Conservation (phyloP, 139 green algal genomes). For the Coelastrella sp. region DNA sequence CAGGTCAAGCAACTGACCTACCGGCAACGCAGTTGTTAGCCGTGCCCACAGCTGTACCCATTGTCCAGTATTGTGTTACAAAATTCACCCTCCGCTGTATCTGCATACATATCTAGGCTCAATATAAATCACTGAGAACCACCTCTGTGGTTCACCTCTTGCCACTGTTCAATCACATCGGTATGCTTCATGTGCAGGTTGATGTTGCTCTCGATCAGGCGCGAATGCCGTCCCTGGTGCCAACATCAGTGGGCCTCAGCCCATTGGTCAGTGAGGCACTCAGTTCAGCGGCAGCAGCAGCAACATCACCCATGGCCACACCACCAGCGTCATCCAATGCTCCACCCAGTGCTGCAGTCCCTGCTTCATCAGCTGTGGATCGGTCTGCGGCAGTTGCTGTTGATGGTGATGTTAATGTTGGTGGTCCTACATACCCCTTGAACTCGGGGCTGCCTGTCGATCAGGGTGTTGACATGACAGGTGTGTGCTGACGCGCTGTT, state of each 20-base stretch:
- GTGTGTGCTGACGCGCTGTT: neutral
- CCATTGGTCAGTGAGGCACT: slow-evolving; percentile 23
- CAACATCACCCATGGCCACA: neutral
- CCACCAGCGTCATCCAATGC: too few relatives aligned
- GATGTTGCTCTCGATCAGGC: slow-evolving; percentile 46
- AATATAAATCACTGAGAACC: too few relatives aligned
- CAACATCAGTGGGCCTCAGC: slow-evolving; percentile 16
- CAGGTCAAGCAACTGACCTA: too few relatives aligned
- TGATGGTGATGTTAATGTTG: neutral
- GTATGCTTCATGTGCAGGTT: too few relatives aligned
- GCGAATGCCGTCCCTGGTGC: slow-evolving; percentile 38
- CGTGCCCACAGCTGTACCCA: too few relatives aligned
- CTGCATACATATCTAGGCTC: too few relatives aligned
- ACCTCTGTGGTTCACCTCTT: too few relatives aligned
- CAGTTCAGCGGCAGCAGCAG: slow-evolving; percentile 35
- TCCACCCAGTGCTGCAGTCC: too few relatives aligned
- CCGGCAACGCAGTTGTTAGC: too few relatives aligned
- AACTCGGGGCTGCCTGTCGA: neutral
- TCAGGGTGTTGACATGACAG: slow-evolving; percentile 4
- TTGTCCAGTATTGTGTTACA: too few relatives aligned
- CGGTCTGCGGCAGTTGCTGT: neutral
- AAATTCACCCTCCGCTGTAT: too few relatives aligned
- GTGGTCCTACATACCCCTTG: neutral
- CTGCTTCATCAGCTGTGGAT: neutral
- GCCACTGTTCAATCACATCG: too few relatives aligned